Evolutionary conservation across 1,284 basidiomycete species (phyloP), one percentile per base, ranked within the genome.

Genomic region (Ustilago cynodontis): DNA sequence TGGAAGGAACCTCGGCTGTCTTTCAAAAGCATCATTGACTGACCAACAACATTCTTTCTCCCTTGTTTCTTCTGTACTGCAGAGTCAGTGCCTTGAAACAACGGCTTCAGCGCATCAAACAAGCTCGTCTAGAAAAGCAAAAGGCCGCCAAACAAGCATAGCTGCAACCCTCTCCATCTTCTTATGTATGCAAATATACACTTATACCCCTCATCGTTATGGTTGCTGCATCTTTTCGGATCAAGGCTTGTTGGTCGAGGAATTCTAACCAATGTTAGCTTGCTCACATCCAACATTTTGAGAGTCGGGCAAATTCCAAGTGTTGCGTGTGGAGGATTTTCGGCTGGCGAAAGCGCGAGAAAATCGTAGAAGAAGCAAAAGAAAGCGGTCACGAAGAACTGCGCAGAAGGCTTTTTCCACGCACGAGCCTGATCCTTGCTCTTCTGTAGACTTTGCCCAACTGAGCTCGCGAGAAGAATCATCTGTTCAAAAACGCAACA

Each of bases 41-140:
- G 24, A 18, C 24, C 7, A n/a, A 24, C 20, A n/a, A 8, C 16
- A 16, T 43, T 20, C 35, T 11, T 20, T 33, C 51, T 1, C 28
- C 26, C 26, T 6, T 8, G 50, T 49, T 35, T 28, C 33, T 28
- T 13, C 47, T n/a, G 24, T 20, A 18, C 45, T 16, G 13, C 66
- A 74, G 77, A 50, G 77, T 78, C 33, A 64, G 37, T 26, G 72
- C 77, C 10, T 51, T 78, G 49, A 78, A 78, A 45, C 63, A 75
- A 43, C 58, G 72, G 26, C 31, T 78, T 16, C 65, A 75, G 45
- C 69, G 68, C 35, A 69, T 78, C 57, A 75, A 72, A 35, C 72
- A 75, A 29, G 69, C 72, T 47, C 69, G 77, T 39, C 29, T 62
- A 11, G 64, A 65, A 37, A 70, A 65, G 50, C 62, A 71, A 26